Base-by-base conservation (phyloP, 768 basidiomycete genomes). In the Basidioascus undulatus region DNA sequence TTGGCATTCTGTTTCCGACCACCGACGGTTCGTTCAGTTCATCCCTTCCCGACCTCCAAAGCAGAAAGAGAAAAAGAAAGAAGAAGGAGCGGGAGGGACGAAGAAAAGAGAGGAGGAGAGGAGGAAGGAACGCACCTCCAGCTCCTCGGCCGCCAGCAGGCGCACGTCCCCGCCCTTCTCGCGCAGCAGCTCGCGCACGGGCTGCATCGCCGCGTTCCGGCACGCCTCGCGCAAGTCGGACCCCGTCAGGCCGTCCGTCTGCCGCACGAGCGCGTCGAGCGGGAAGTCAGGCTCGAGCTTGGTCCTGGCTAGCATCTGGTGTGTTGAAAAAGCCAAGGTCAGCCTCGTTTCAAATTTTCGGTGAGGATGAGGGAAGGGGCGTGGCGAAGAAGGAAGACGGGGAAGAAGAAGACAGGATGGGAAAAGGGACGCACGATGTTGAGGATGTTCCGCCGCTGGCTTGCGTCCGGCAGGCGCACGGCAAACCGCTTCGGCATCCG, bases 401-500 rank as follows among this genome's bases (percentile, higher is more conserved):
- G 16, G 21, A 16, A 23, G 20, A 16, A 7, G 32, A 40, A 15
- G n/a, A 16, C 15, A 37, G 38, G 35, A 8, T 26, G 30, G 37
- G 40, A 28, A 35, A 25, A 24, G n/a, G n/a, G 12, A 55, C 67
- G 39, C 49, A 86, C 84, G 44, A 96, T 61, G 0, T 60, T 59
- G 16, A 98, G 67, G 45, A 96, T 96, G 56, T 78, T 83, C 39
- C 71, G 60, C 25, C 92, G 67, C 49, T 94, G 86, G 3, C 72
- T 67, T 6, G 58, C 55, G 42, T 78, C 71, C 3, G 92, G 92
- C 13, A 94, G 63, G 5, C 70, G 65, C 43, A 98, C 69, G 1
- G 78, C 68, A 55, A 94, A 94, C 10, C 86, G 80, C 57, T 89
- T 94, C 1, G 92, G 92, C 84, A 98, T 86, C n/a, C 87, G 50